Evolutionary conservation across 441 rosid species (phyloP).

Genomic region (Erysimum cheiri): DNA sequence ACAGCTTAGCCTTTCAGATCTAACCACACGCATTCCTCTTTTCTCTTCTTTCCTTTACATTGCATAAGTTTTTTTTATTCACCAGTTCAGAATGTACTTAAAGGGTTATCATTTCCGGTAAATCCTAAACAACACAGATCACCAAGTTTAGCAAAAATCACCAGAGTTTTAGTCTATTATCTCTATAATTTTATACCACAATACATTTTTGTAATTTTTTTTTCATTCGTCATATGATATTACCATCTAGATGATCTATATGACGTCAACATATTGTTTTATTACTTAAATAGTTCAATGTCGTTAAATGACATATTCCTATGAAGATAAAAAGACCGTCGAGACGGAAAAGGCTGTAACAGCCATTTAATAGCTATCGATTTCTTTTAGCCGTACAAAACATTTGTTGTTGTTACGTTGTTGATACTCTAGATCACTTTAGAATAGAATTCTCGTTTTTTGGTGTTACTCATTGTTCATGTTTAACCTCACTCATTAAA

Average conservation of each 20-base stretch:
- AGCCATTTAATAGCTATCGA: not conserved
- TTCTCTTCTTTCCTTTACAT: constrained; percentile 23
- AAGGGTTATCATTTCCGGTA: not conserved
- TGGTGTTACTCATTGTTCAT: too few relatives aligned
- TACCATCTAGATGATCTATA: constrained; percentile 25
- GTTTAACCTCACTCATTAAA: not conserved
- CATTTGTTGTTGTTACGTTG: too few relatives aligned
- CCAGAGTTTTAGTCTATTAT: not conserved
- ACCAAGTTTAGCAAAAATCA: not conserved
- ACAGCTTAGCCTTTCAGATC: constrained; percentile 46
- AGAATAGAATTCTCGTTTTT: not conserved
- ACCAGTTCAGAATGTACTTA: constrained; percentile 9
- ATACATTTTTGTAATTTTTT: not conserved
- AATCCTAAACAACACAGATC: not conserved
- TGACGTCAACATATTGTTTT: constrained; percentile 25
- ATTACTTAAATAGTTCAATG: not conserved
- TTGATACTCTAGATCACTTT: not conserved
- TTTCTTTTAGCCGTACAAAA: not conserved
- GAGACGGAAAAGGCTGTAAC: not conserved
- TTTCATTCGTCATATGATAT: not conserved
- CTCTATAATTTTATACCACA: not conserved
- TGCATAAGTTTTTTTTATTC: constrained; percentile 10
- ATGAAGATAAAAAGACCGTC: not conserved
- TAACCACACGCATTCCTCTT: constrained; percentile 31
- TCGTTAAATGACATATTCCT: not conserved